These are phyloP conservation scores for Trichocomaceae sp. DNA, from an alignment of 2,329 filamentous ascomycete genomes.

Conservation along the genomic window DNA sequence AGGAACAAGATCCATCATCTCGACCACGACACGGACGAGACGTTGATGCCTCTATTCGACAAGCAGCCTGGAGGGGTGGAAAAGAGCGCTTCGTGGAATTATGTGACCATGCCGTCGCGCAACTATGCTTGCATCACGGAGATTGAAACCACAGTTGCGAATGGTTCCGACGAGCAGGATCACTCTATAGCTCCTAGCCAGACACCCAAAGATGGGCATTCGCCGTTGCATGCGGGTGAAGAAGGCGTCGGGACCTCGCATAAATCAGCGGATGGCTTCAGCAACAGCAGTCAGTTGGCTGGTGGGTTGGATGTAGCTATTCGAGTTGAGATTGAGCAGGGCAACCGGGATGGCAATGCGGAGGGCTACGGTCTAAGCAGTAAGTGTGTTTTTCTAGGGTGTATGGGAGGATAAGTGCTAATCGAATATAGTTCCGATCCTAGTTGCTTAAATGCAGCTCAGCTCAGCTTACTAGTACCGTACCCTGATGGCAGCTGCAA, in stretches of 20 bases:
- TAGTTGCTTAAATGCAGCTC: not conserved
- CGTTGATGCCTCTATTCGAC: constrained; percentile 57
- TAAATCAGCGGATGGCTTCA: constrained; percentile 55
- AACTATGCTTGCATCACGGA: constrained; percentile 61
- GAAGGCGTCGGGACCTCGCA: constrained; percentile 70
- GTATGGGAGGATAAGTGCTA: not conserved
- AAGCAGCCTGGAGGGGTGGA: constrained; percentile 50
- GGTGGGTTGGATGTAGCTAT: constrained; percentile 42
- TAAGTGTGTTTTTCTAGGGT: constrained; percentile 25
- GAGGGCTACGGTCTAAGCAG: constrained; percentile 45
- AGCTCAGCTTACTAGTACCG: not conserved
- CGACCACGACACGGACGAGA: constrained; percentile 58
- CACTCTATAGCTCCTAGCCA: constrained; percentile 18
- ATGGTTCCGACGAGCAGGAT: constrained; percentile 16
- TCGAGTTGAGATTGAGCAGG: constrained; percentile 43
- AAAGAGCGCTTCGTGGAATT: constrained; percentile 67
- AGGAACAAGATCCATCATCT: constrained; percentile 62
- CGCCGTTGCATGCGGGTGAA: constrained; percentile 69
- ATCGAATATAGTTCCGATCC: constrained; percentile 3
- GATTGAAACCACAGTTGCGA: constrained; percentile 26
- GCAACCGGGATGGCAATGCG: constrained; percentile 35
- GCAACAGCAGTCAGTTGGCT: constrained; percentile 29
- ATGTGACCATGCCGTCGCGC: constrained; percentile 72
- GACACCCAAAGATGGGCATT: constrained; percentile 57
- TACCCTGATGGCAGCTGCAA: not conserved